Conservation (phyloP, 108 stramenopile species). For the Cyclotella baltica region DNA sequence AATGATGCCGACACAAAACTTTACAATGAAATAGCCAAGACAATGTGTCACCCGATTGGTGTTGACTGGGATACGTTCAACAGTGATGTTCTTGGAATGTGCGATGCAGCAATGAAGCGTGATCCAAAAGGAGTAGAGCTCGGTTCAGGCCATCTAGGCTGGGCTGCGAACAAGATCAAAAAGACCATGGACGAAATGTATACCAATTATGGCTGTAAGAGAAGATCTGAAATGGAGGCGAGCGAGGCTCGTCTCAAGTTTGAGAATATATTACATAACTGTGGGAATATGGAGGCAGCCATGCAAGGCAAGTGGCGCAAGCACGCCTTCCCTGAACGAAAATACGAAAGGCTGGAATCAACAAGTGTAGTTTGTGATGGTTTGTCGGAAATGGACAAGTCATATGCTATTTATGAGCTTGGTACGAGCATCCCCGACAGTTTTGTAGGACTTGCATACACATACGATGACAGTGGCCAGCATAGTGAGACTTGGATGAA, state of each 20-base stretch:
- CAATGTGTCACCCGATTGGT: slow-evolving; percentile 65
- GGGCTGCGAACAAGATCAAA: slow-evolving; percentile 69
- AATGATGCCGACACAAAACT: neutral
- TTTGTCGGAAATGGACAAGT: slow-evolving; percentile 79
- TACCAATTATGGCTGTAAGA: slow-evolving; percentile 61
- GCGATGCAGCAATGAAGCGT: slow-evolving; percentile 65
- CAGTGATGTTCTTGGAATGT: slow-evolving; percentile 75
- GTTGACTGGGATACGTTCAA: slow-evolving; percentile 81
- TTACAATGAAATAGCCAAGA: slow-evolving; percentile 43
- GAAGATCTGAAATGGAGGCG: slow-evolving; percentile 64
- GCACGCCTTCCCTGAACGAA: slow-evolving; percentile 80
- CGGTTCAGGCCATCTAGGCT: slow-evolving; percentile 60
- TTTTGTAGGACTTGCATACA: slow-evolving; percentile 85
- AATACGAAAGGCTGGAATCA: slow-evolving; percentile 69
- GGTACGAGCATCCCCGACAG: slow-evolving; percentile 74
- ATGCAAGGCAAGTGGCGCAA: slow-evolving; percentile 74
- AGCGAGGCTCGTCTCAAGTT: slow-evolving; percentile 68
- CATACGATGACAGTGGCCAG: slow-evolving; percentile 82
- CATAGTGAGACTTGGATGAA: slow-evolving; percentile 91
- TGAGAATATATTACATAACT: slow-evolving; percentile 47
- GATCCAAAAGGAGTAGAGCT: slow-evolving; percentile 46
- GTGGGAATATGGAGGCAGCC: slow-evolving; percentile 74
- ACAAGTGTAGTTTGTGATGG: slow-evolving; percentile 81
- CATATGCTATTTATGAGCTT: slow-evolving; percentile 79
- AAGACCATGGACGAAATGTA: slow-evolving; percentile 71